Base-by-base conservation (phyloP, 2,329 filamentous ascomycete species). In the Paraphaeosphaeria sporulosa region DNA sequence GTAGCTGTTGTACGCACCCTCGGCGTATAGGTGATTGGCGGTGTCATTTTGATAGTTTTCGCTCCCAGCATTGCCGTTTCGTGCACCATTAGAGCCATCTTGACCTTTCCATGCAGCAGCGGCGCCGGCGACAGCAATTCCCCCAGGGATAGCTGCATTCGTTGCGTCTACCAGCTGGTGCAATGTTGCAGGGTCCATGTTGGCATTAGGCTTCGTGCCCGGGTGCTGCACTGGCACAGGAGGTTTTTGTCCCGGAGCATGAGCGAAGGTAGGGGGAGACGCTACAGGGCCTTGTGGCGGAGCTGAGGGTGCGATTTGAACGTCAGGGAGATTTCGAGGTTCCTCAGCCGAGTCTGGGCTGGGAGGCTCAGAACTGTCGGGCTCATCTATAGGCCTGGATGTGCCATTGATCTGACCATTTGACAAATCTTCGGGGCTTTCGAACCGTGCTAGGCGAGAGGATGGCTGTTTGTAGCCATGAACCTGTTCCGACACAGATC, bases 131-230 rank as follows among this genome's bases (percentile, higher is more conserved):
- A 75, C 73, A 44, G 79, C 78, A 48, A 74, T 54, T 9, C 71
- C 71, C n/a, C 60, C 72, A 65, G 61, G 73, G 55, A 68, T 73
- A 72, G 49, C 80, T 73, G 87, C 76, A 23, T 85, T 86, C 56
- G 86, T 87, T 48, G 90, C 90, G 66, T 89, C 90, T 34, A 87
- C 88, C 74, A 98, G 84, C 73, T 97, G 93, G 47, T 89, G 85
- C 48, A 97, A 83, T 0, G 94, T 98, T 1, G 88, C 89, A 67
- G 85, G 86, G 27, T 95, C 97, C 75, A 98, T 89, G 23, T 93
- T 89, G 67, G 90, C 93, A 68, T 93, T 95, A 54, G 91, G 92
- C 64, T 89, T 89, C 69, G 94, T 83, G 72, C 90, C 87, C 32
- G 92, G 89, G 59, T 92, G 87, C 67, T 91, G 88, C 0, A 91